Base-by-base conservation (phyloP, 2,329 filamentous ascomycete species). In the Massarina eburnea region DNA sequence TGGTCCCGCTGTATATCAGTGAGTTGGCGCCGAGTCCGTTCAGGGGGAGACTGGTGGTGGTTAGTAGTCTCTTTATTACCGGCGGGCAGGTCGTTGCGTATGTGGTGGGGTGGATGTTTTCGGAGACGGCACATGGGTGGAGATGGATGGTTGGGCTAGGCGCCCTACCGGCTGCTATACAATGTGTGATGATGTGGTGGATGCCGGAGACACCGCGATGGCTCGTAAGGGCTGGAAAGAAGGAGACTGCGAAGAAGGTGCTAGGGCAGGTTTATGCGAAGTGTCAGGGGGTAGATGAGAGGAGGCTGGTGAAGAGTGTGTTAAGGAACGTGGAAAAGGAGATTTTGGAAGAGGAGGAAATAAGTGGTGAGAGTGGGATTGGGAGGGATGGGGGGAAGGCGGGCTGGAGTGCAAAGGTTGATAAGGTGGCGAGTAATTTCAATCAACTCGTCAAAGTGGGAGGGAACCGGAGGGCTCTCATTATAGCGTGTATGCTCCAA, bases 191-290 rank as follows among this genome's bases (percentile, higher is more conserved):
- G 43, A 73, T 96, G 48, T 58, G 83, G 2, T 76, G 83, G 41
- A 86, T 96, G 80, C 91, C 91, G 0, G 92, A 97, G 71, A 95
- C 89, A 10, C 92, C 92, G 26, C 79, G 92, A 19, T 96, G 89
- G 86, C 77, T 96, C 18, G 84, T 95, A 17, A 85, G 84, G 64
- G 82, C 79, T 3, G 86, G 84, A 1, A 76, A 78, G 38, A 76
- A 78, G 3, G 73, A 74, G 3, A 79, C 81, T 49, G 92, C 91
- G 3, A 80, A 79, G 50, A 61, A 58, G 3, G 83, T 96, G 2
- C 73, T 96, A 17, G 48, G 36, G 24, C 82, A 78, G 49, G 82
- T 91, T 2, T 85, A 86, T 47, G 82, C 83, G 3, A 58, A 54
- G 2, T 48, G 41, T 6, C 51, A 55, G 10, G 55, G 48, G 3